These are phyloP conservation scores for Fusarium sarcochroum DNA, from an alignment of 2,329 filamentous ascomycete species.

Conservation along the genomic window DNA sequence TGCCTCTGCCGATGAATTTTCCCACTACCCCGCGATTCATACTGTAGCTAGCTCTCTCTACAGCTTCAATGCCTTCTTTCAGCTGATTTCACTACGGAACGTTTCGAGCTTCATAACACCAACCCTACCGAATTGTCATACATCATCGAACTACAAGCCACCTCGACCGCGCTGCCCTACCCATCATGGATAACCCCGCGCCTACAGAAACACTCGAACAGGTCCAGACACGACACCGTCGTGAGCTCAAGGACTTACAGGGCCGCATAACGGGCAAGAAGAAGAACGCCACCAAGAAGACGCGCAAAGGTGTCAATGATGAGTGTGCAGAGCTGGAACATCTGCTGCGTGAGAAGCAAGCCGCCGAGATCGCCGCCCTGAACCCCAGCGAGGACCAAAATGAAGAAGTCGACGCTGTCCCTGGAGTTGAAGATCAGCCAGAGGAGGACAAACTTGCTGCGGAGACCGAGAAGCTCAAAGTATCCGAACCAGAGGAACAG, in stretches of 20 bases:
- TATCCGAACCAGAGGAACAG: slow-evolving; percentile 30
- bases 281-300: slow-evolving; percentile 94
- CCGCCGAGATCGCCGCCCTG: slow-evolving; percentile 67
- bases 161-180: not conserved
- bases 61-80: slow-evolving; percentile 2
- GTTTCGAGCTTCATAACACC: not conserved
- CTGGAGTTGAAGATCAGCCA: slow-evolving; percentile 3
- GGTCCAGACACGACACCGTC: slow-evolving; percentile 83
- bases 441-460: slow-evolving; percentile 36
- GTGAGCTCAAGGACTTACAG: slow-evolving; percentile 90
- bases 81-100: not conserved
- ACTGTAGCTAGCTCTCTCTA: slow-evolving; percentile 4
- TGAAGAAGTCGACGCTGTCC: slow-evolving; percentile 28
- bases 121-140: not conserved
- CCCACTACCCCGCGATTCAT: slow-evolving; percentile 33
- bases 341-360: slow-evolving; percentile 75
- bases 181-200: slow-evolving; percentile 47
- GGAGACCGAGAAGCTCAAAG: slow-evolving; percentile 42
- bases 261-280: slow-evolving; percentile 92
- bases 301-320: slow-evolving; percentile 78
- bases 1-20: slow-evolving; percentile 21
- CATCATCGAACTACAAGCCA: not conserved
- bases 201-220: slow-evolving; percentile 75
- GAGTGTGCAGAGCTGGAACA: slow-evolving; percentile 82
- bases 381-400: slow-evolving; percentile 45